Base-by-base conservation (phyloP, 768 basidiomycete genomes). In the Pleurotus platypus region DNA sequence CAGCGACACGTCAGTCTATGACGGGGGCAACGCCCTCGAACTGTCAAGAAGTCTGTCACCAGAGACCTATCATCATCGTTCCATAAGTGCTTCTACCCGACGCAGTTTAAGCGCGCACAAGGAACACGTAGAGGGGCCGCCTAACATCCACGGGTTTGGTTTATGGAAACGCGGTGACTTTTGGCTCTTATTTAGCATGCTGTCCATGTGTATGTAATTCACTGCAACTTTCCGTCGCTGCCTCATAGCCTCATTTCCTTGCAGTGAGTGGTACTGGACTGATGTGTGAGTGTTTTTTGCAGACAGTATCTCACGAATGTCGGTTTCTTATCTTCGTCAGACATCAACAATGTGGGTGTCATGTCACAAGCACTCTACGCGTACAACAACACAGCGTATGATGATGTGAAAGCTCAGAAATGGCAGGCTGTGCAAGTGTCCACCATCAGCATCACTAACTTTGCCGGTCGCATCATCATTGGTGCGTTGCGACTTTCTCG, bases 401-500 rank as follows among this genome's bases (percentile, higher is more conserved):
- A 92, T 62, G 82, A 83, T n/a, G 66, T 79, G 0, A 80, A 81
- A 60, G 85, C 90, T 0, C 78, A 86, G 1, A 78, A 81, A 54
- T 89, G 86, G 83, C 94, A 97, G 73, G 85, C 90, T 0, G 75
- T 82, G 3, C 93, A 97, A 64, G 94, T 97, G 1, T 92, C 92
- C 0, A 77, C 82, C 4, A 78, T 95, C 61, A 92, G 90, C 63
- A 57, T 95, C 22, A 87, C 85, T 71, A 97, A 92, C 66, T 96
- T 86, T 57, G 62, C 77, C 1, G 93, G 93, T 1, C 83, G 94
- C 40, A 80, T 95, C 46, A 57, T 85, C 24, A 86, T 93, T 15
- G 92, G 90, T 91, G 46, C 30, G 30, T 35, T 55, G 66, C 55
- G 24, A 43, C 51, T 26, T 51, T 15, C 38, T 43, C 8, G 4